phyloP scores from a whole-genome alignment of 2,329 filamentous ascomycete species.

The Trichoderma pleuroti region DNA sequence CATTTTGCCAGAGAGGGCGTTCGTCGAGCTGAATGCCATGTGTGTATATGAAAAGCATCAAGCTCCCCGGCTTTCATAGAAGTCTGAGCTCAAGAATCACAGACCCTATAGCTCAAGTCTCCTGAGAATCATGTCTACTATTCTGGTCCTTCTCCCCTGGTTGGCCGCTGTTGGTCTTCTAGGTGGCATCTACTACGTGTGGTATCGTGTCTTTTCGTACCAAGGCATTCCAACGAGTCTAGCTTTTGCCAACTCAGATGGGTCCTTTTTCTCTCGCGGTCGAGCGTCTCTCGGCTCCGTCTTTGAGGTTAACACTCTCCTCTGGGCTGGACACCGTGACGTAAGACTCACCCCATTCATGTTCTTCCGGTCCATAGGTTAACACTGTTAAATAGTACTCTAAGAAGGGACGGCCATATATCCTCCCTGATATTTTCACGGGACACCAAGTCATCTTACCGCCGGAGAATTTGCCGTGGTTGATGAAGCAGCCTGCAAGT shows the following conservation, averaged over 20 bases:
- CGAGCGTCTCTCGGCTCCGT: background rate
- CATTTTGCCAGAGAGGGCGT: background rate
- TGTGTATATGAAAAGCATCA: background rate
- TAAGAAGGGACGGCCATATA: background rate
- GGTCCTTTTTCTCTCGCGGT: conserved; percentile 1
- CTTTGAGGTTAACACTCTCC: background rate
- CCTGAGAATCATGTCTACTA: background rate
- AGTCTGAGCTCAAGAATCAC: background rate
- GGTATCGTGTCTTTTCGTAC: conserved; percentile 7
- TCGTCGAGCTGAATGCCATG: background rate
- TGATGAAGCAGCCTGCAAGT: background rate
- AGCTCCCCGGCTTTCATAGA: background rate
- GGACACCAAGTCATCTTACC: conserved; percentile 6
- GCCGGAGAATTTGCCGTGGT: background rate
- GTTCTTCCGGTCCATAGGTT: background rate
- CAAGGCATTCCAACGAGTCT: conserved; percentile 1
- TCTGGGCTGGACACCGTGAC: conserved; percentile 3
- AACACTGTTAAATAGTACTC: background rate
- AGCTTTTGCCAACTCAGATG: conserved; percentile 4
- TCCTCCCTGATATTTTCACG: conserved; percentile 11
- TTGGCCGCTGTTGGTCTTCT: background rate
- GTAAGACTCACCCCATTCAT: background rate
- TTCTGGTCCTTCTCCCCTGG: background rate
- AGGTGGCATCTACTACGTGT: background rate
- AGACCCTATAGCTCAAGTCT: background rate